Evolutionary conservation across 495 filamentous ascomycete genomes (phyloP).

Genomic region (Neurospora sublineolata): DNA sequence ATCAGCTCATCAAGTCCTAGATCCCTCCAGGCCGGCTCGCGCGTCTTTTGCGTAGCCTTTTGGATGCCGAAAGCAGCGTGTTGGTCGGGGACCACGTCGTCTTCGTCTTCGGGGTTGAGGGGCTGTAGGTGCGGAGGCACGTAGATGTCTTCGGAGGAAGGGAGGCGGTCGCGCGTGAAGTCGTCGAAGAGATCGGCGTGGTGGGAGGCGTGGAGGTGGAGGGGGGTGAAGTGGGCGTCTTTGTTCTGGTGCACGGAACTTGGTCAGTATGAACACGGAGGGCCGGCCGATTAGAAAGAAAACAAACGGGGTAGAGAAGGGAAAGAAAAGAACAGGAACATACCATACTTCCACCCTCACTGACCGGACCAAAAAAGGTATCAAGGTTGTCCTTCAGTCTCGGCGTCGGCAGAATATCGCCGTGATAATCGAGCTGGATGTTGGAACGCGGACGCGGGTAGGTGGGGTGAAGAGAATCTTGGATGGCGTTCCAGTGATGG

Average conservation of each 20-base stretch:
- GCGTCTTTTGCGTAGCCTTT: conserved; percentile 61
- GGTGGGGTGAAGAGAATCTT: not conserved
- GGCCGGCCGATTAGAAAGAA: no score
- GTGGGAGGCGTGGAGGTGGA: conserved; percentile 72
- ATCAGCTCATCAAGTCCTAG: conserved; percentile 65
- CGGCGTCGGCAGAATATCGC: not conserved
- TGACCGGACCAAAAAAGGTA: not conserved
- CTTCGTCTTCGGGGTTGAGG: conserved; percentile 92
- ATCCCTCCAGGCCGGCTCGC: conserved; percentile 78
- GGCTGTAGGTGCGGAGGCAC: conserved; percentile 84
- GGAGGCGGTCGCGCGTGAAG: conserved; percentile 57
- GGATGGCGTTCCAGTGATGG: not conserved
- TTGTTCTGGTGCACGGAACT: no score
- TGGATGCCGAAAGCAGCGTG: conserved; percentile 94
- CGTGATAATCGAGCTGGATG: not conserved
- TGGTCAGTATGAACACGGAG: no score
- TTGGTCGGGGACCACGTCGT: conserved; percentile 94
- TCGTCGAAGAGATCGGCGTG: conserved; percentile 91
- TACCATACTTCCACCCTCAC: not conserved
- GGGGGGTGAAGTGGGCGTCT: conserved; percentile 75
- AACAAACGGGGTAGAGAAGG: no score
- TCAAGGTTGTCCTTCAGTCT: not conserved
- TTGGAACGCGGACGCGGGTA: not conserved
- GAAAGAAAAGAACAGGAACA: not conserved
- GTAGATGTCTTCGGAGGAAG: conserved; percentile 64